A percentile compares a stretch with the other conserved stretches of the same genome.
Conservation (phyloP, 1,139 yeast species). For the Blastobotrys persicus region DNA sequence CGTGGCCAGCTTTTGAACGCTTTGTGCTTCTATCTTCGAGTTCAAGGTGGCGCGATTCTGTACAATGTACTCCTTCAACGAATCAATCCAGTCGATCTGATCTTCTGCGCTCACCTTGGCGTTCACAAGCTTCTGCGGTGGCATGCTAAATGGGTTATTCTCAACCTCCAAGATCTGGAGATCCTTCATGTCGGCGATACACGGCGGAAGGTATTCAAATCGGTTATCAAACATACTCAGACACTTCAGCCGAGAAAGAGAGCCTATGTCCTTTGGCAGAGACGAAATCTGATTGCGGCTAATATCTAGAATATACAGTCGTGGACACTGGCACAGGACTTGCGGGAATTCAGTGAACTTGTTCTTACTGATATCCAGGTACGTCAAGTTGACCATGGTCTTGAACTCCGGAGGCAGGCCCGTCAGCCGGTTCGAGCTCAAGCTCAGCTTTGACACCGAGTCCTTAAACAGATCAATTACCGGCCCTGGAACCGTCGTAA, state of each 20-base stretch:
- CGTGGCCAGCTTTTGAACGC: conserved; percentile 2
- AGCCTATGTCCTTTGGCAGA: conserved; percentile 44
- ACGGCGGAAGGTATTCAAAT: conserved; percentile 57
- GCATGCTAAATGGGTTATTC: conserved; percentile 61
- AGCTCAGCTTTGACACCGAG: conserved; percentile 49
- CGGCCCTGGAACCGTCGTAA: conserved; percentile 39
- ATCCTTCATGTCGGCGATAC: conserved; percentile 50
- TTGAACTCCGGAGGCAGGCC: conserved; percentile 51
- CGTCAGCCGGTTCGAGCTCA: conserved; percentile 51
- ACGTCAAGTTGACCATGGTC: conserved; percentile 49
- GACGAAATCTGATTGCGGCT: conserved; percentile 54
- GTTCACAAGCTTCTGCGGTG: conserved; percentile 44
- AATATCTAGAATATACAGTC: conserved; percentile 65
- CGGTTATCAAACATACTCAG: conserved; percentile 63
- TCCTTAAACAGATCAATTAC: conserved; percentile 42
- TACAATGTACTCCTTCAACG: conserved; percentile 46
- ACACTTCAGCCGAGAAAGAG: conserved; percentile 45
- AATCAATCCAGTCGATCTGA: conserved; percentile 52
- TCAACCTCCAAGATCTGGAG: conserved; percentile 65
- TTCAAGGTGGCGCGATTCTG: conserved; percentile 24
- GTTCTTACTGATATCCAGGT: conserved; percentile 67
- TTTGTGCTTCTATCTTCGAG: conserved; percentile 11
- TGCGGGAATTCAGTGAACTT: conserved; percentile 53
- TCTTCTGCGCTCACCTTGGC: conserved; percentile 40
- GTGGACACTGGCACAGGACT: conserved; percentile 41